Base-by-base conservation (phyloP, 768 basidiomycete species). In the Phaffia tasmanica region DNA sequence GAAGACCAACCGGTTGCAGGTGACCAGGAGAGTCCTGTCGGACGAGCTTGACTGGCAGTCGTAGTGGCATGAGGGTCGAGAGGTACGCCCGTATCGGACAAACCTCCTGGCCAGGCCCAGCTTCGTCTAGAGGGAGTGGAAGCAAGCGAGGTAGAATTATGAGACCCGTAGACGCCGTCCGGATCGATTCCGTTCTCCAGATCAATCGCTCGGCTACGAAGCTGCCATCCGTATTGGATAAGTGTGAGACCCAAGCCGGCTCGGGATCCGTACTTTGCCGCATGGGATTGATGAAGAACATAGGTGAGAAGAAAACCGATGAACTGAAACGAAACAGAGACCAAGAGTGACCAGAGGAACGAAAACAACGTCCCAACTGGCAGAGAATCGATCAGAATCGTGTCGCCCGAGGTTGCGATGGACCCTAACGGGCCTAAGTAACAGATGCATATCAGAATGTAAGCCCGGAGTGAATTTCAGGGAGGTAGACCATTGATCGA, bases 261-360 rank as follows among this genome's bases (percentile, higher is more conserved):
- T 54, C 90, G 86, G 19, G 89, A 90, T 59, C 95, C 95, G 74
- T 83, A 89, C 76, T 92, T 93, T 68, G 87, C 89, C 0, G 95
- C 90, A 74, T 98, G 93, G 1, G 91, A 86, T 16, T 80, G 81
- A 69, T 78, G 77, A 2, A 98, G 84, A 71, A 97, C 85, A 77
- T 91, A 95, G 0, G 93, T 95, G 78, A 99, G 77, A 70, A 80
- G 76, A 77, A 80, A 80, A 42, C 79, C 93, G 72, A 94, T 82
- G 76, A 97, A 93, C 78, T 97, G 92, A 86, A 99, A 98, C 78
- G 92, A 90, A 78, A 87, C 87, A 8, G 90, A 93, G 65, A 89
- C 85, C 78, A 92, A 82, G 64, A 86, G 75, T 76, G 89, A 90
- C 78, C 83, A 79, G 70, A 83, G 72, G 77, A 91, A 93, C n/a